Conservation (phyloP, 2,329 filamentous ascomycete species). For the Fusarium secorum region DNA sequence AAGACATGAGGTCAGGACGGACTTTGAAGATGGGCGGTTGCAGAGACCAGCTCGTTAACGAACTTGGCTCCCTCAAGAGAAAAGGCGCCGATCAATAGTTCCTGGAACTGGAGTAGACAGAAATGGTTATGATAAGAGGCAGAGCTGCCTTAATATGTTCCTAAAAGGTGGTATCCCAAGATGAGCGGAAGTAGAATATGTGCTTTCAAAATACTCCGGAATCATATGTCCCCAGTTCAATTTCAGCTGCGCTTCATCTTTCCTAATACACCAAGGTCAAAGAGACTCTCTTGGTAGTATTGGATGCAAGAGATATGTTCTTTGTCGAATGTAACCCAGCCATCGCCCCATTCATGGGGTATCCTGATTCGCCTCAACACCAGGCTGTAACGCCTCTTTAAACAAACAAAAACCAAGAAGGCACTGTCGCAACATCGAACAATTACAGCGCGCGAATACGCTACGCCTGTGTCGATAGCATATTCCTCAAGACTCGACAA, state of each 20-base stretch:
- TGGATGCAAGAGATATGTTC: neutral
- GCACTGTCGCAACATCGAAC: no score
- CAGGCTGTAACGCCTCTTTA: constrained; percentile 19
- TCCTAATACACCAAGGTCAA: neutral
- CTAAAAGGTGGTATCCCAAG: neutral
- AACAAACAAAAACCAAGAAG: neutral
- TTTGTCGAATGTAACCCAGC: neutral
- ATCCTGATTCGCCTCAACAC: constrained; percentile 32
- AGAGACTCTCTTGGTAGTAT: neutral
- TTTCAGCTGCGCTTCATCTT: neutral
- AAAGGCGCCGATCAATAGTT: neutral
- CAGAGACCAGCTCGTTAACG: neutral
- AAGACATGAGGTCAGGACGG: neutral
- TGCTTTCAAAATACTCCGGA: neutral
- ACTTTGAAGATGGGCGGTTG: neutral
- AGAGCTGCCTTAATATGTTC: neutral
- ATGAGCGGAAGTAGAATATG: neutral
- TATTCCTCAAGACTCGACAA: neutral
- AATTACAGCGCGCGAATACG: neutral
- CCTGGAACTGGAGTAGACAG: neutral
- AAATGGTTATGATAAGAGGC: neutral
- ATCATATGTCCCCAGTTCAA: neutral
- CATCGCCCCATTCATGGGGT: neutral
- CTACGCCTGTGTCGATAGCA: neutral
- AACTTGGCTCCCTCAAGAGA: neutral